These are phyloP conservation scores for Amaranthus hypochondriacus DNA, from an alignment of 148 eudicot genomes.

Conservation along the genomic window DNA sequence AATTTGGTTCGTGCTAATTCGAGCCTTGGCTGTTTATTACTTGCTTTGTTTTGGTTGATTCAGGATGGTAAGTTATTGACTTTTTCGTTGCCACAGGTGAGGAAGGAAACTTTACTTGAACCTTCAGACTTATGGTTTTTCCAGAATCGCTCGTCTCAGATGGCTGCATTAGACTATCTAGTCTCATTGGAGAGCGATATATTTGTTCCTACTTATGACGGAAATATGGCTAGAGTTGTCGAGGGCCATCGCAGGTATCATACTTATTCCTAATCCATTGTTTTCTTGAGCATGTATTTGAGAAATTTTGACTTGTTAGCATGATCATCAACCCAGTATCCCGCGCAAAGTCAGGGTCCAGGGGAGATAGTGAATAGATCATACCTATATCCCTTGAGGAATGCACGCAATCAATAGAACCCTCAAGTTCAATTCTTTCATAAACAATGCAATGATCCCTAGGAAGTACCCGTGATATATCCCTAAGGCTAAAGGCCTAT, in stretches of 20 bases:
- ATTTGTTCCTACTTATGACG: constrained; percentile 78
- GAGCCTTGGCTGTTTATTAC: not conserved
- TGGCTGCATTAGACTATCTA: constrained; percentile 73
- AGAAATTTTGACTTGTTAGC: not conserved
- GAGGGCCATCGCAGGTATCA: constrained; percentile 78
- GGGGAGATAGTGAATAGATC: too few species aligned
- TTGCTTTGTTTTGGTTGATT: not conserved
- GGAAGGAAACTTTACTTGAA: constrained; percentile 60
- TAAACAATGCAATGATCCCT: too few species aligned
- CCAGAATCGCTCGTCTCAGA: constrained; percentile 70
- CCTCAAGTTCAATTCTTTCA: too few species aligned
- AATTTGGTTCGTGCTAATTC: constrained; percentile 50
- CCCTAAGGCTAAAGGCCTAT: too few species aligned
- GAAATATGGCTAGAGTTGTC: constrained; percentile 82
- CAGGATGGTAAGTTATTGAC: not conserved
- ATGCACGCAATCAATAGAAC: not conserved
- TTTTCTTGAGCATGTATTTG: not conserved
- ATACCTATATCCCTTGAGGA: not conserved
- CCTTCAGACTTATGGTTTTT: constrained; percentile 56
- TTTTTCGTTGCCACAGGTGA: constrained; percentile 38
- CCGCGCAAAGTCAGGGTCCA: too few species aligned
- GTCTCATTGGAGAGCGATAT: constrained; percentile 72
- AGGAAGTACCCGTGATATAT: too few species aligned
- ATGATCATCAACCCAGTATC: not conserved
- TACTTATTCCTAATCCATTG: not conserved